Conservation (phyloP, 768 basidiomycete species). For the Ramaria sp. region DNA sequence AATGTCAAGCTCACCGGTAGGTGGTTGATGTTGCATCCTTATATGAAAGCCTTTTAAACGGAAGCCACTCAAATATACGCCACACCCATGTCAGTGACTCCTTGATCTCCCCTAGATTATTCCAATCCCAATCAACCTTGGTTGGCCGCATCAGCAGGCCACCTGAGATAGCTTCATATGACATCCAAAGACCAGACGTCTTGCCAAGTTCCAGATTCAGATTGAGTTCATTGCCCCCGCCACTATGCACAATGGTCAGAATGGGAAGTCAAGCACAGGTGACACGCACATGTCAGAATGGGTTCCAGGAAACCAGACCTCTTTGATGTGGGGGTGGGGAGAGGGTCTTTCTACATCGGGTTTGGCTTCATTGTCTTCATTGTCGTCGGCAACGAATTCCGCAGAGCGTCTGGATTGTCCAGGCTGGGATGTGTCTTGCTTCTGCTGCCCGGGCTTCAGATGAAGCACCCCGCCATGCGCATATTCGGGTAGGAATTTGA, state of each 20-base stretch:
- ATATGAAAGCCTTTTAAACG: not conserved
- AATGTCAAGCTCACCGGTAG: not conserved
- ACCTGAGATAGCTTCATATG: slow-evolving; percentile 17
- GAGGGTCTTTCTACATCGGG: too few relatives aligned
- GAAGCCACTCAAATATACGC: not conserved
- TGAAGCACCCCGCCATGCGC: slow-evolving; percentile 13
- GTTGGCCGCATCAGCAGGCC: slow-evolving; percentile 17
- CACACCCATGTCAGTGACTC: not conserved
- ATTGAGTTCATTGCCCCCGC: slow-evolving; percentile 13
- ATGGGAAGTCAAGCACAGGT: not conserved
- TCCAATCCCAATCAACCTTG: slow-evolving; percentile 5
- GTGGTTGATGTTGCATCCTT: not conserved
- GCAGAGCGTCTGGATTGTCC: slow-evolving; percentile 1
- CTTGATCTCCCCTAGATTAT: not conserved
- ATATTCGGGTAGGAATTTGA: slow-evolving; percentile 38
- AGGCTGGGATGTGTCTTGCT: not conserved
- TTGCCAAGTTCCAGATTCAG: slow-evolving; percentile 6
- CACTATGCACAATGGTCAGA: slow-evolving; percentile 6
- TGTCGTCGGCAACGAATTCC: not conserved
- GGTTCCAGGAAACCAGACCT: slow-evolving; percentile 33
- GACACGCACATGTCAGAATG: slow-evolving; percentile 30
- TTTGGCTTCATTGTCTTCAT: too few relatives aligned
- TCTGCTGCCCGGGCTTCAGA: not conserved
- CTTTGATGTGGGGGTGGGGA: slow-evolving; percentile 19
- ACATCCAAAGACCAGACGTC: slow-evolving; percentile 24